Evolutionary conservation across 768 basidiomycete genomes (phyloP).

Genomic region (Mycena epipterygia): DNA sequence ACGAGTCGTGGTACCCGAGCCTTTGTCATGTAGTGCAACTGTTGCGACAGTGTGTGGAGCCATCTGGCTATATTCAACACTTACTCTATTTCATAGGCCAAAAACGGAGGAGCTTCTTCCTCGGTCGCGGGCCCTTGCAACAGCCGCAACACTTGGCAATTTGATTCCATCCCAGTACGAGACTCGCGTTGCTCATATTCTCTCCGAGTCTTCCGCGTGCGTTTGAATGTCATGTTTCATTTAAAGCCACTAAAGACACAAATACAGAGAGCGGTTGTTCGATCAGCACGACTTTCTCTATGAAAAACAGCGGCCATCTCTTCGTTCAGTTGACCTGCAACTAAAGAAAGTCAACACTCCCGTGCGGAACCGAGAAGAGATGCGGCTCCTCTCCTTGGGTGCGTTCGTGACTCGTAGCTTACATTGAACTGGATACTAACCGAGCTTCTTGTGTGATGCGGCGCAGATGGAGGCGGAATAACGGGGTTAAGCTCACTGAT

Average conservation of each 20-base stretch:
- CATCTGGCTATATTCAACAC: background rate
- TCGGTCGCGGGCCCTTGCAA: background rate
- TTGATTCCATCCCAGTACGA: background rate
- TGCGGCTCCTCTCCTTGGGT: too few species aligned
- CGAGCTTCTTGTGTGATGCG: too few species aligned
- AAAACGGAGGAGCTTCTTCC: background rate
- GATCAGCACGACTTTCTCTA: background rate
- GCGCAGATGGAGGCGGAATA: slow-evolving; percentile 37
- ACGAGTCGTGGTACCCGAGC: background rate
- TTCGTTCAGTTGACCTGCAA: too few species aligned
- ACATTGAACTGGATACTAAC: too few species aligned
- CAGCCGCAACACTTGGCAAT: background rate
- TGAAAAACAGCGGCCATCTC: too few species aligned
- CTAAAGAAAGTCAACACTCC: too few species aligned
- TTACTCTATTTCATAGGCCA: background rate
- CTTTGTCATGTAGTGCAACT: background rate
- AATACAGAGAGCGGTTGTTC: background rate
- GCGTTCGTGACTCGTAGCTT: too few species aligned
- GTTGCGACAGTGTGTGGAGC: slow-evolving; percentile 4
- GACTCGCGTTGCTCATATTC: background rate
- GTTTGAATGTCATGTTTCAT: background rate
- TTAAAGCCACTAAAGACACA: background rate
- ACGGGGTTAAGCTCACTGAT: slow-evolving; percentile 32
- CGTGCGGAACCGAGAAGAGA: too few species aligned
- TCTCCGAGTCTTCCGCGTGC: background rate